A percentile compares a stretch with the other conserved stretches of the same genome.
phyloP scores from a whole-genome alignment of 2,329 filamentous ascomycete species.

The Lecanicillium sp. region DNA sequence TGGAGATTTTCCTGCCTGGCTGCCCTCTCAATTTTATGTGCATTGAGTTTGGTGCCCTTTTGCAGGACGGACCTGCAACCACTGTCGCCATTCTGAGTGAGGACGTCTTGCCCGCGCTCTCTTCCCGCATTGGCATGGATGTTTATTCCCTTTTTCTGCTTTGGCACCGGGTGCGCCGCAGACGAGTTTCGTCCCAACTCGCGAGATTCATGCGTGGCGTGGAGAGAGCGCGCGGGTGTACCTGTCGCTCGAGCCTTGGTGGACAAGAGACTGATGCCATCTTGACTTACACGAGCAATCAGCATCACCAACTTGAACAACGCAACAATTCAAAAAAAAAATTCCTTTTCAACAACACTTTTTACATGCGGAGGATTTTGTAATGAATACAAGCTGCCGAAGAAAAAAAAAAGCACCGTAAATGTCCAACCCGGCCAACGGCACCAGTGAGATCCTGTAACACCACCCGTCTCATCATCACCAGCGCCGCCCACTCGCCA shows the following conservation, averaged over 20 bases:
- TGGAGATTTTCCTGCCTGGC: too few relatives aligned
- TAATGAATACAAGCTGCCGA: too few relatives aligned
- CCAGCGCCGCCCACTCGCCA: constrained; percentile 2
- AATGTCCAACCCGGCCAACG: not conserved
- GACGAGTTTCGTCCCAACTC: constrained; percentile 6
- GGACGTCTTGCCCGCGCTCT: too few relatives aligned
- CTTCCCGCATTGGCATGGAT: too few relatives aligned
- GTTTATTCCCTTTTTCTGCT: too few relatives aligned
- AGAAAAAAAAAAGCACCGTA: constrained; percentile 12
- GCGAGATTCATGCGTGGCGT: not conserved
- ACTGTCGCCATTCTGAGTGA: too few relatives aligned
- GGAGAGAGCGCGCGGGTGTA: not conserved
- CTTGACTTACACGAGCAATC: not conserved
- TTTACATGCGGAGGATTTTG: too few relatives aligned
- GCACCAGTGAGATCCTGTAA: constrained; percentile 9
- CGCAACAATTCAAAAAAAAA: constrained; percentile 16
- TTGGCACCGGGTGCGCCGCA: constrained; percentile 6
- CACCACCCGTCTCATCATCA: constrained; percentile 5
- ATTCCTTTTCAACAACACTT: too few relatives aligned
- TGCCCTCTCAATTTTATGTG: too few relatives aligned
- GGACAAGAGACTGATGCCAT: not conserved
- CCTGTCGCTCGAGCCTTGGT: not conserved
- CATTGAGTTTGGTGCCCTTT: too few relatives aligned
- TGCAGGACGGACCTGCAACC: too few relatives aligned
- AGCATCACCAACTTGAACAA: not conserved